Percentiles rank a stretch among this genome's conserved stretches.
phyloP scores from a whole-genome alignment of 345 rosid genomes.

The Eucalyptus pauciflora region DNA sequence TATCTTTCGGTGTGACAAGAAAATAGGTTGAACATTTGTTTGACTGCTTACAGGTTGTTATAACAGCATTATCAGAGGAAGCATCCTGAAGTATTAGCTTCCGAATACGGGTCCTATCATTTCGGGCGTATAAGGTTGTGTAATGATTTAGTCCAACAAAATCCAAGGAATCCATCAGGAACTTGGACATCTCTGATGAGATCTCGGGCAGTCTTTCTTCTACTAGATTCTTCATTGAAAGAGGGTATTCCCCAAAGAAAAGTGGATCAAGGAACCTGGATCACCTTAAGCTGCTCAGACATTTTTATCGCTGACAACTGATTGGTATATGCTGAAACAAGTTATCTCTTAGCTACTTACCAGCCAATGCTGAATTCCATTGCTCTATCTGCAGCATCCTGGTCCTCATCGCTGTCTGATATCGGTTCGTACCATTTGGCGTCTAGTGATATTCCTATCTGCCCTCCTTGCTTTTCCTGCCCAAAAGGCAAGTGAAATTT shows the following conservation, averaged over 20 bases:
- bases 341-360: constrained; percentile 9
- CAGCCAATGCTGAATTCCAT: constrained; percentile 82
- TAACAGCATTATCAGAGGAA: constrained; percentile 69
- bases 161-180: constrained; percentile 41
- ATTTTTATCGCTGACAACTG: not conserved
- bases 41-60: constrained; percentile 51
- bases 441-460: constrained; percentile 66
- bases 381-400: constrained; percentile 73
- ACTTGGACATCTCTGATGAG: constrained; percentile 35
- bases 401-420: constrained; percentile 59
- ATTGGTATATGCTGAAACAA: not conserved
- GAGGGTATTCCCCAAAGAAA: constrained; percentile 69
- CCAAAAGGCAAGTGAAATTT: not conserved
- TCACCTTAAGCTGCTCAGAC: not conserved
- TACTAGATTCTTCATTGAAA: constrained; percentile 58
- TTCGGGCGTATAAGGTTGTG: constrained; percentile 58
- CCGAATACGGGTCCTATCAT: constrained; percentile 56
- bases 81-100: constrained; percentile 83
- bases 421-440: constrained; percentile 82
- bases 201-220: constrained; percentile 65
- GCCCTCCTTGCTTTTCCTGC: constrained; percentile 64
- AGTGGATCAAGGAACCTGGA: constrained; percentile 90
- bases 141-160: constrained; percentile 84
- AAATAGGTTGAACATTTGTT: not conserved
- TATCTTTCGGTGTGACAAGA: not conserved